Evolutionary conservation across 768 basidiomycete genomes (phyloP).

Genomic region (Leccinellum albellum): DNA sequence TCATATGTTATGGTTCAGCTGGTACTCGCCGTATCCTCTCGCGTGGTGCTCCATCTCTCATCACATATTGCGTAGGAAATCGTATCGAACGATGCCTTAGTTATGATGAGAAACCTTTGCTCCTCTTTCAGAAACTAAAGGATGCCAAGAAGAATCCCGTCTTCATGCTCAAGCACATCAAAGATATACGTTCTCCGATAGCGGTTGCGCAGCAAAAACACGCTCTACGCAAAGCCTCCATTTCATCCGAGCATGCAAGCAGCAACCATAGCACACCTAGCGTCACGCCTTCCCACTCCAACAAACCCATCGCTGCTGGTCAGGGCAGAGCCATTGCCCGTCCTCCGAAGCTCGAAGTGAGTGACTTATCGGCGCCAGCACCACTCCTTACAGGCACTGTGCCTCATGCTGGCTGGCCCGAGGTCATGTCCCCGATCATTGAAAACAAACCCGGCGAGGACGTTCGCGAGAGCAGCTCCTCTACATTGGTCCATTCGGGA

Average conservation of each 20-base stretch:
- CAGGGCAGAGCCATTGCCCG: conserved; percentile 41
- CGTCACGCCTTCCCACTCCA: conserved; percentile 16
- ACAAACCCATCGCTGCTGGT: conserved; percentile 26
- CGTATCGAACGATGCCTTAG: conserved; percentile 90
- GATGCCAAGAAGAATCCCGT: conserved; percentile 97
- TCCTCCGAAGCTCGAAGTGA: conserved; percentile 69
- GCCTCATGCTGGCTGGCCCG: conserved; percentile 74
- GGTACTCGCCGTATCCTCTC: conserved; percentile 42
- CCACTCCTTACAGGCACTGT: conserved; percentile 55
- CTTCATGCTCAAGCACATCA: conserved; percentile 95
- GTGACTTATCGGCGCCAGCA: conserved; percentile 52
- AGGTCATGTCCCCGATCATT: conserved; percentile 57
- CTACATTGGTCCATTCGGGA: conserved; percentile 32
- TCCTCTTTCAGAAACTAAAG: conserved; percentile 96
- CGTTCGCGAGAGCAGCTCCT: conserved; percentile 35
- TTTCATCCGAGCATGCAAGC: conserved; percentile 25
- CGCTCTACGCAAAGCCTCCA: conserved; percentile 75
- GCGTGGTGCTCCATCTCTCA: not conserved
- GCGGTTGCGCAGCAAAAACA: conserved; percentile 97
- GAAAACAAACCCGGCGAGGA: conserved; percentile 47
- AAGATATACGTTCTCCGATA: conserved; percentile 94
- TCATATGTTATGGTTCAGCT: conserved; percentile 94
- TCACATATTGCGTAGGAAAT: conserved; percentile 42
- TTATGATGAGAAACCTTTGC: conserved; percentile 95
- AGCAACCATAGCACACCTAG: conserved; percentile 18